Conservation (phyloP, 1,284 basidiomycete species). For the Puccinia coronata region DNA sequence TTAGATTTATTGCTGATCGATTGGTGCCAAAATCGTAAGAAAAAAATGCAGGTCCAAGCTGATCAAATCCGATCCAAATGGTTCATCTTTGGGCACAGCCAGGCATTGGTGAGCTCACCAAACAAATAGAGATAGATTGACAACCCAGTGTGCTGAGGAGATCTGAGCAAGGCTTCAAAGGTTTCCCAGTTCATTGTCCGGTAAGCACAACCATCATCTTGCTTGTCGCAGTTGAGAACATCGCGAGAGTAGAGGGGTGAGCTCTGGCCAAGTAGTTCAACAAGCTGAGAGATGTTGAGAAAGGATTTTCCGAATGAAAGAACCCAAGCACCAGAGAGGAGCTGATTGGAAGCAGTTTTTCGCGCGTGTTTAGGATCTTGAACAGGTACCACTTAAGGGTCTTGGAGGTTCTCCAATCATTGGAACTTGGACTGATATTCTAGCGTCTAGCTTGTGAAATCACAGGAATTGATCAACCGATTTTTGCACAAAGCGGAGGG, state of each 20-base stretch:
- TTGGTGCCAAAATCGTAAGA: conserved; percentile 14
- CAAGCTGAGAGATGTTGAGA: conserved; percentile 11
- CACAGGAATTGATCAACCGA: background rate
- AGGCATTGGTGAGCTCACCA: conserved; percentile 21
- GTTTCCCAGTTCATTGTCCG: conserved; percentile 7
- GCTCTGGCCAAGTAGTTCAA: background rate
- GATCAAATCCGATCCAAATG: conserved; percentile 28
- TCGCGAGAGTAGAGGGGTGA: background rate
- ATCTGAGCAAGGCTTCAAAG: background rate
- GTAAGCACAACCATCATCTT: too few species aligned
- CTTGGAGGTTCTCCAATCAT: background rate
- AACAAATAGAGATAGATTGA: conserved; percentile 7
- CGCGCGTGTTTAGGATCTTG: conserved; percentile 23
- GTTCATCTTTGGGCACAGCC: conserved; percentile 18
- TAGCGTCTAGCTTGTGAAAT: background rate
- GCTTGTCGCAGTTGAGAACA: conserved; percentile 20
- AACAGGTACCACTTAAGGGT: conserved; percentile 19
- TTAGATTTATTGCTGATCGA: background rate
- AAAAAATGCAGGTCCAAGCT: conserved; percentile 6
- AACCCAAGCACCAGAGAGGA: conserved; percentile 15
- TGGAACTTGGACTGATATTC: conserved; percentile 14
- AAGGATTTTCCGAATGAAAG: conserved; percentile 11
- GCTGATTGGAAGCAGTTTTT: conserved; percentile 28
- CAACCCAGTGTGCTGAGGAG: conserved; percentile 3
- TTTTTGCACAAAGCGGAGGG: background rate